Evolutionary conservation across 108 stramenopile genomes (phyloP).

Genomic region (Aurantiochytrium sp.): DNA sequence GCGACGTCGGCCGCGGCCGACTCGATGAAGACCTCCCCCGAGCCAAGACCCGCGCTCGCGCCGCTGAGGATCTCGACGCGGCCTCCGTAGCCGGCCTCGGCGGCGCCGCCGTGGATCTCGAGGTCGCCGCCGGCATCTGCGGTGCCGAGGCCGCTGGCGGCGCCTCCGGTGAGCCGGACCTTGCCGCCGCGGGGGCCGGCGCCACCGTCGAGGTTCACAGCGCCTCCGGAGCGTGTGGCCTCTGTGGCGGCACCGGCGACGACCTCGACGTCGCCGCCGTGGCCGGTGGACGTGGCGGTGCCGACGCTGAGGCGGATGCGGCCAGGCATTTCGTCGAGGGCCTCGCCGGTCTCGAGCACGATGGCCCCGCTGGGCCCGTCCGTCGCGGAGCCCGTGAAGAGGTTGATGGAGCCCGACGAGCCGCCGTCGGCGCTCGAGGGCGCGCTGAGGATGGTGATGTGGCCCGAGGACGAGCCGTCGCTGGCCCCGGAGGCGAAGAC

Average conservation of each 20-base stretch:
- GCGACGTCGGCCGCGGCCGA: slow-evolving; percentile 33
- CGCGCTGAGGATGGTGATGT: not conserved
- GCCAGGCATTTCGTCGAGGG: not conserved
- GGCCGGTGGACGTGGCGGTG: slow-evolving; percentile 7
- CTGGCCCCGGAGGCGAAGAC: not conserved
- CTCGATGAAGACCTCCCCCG: slow-evolving; percentile 36
- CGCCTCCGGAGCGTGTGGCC: not conserved
- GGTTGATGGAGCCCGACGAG: not conserved
- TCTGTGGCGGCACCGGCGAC: slow-evolving; percentile 15
- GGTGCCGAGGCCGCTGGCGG: slow-evolving; percentile 21
- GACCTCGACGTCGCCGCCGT: slow-evolving; percentile 24
- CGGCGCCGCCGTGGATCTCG: slow-evolving; percentile 37
- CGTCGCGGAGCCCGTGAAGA: slow-evolving; percentile 33
- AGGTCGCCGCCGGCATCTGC: slow-evolving; percentile 41
- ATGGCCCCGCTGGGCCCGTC: slow-evolving; percentile 42
- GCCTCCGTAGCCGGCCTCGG: slow-evolving; percentile 41
- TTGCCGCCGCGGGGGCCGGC: slow-evolving; percentile 34
- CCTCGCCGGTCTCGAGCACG: slow-evolving; percentile 33
- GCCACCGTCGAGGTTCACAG: slow-evolving; percentile 11
- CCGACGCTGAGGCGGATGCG: slow-evolving; percentile 32
- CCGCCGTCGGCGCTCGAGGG: not conserved
- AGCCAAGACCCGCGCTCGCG: not conserved
- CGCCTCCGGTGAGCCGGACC: slow-evolving; percentile 40
- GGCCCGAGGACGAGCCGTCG: not conserved
- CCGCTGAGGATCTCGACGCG: slow-evolving; percentile 42